Conservation (phyloP, 2,329 filamentous ascomycete genomes). For the Microdochium bolleyi region DNA sequence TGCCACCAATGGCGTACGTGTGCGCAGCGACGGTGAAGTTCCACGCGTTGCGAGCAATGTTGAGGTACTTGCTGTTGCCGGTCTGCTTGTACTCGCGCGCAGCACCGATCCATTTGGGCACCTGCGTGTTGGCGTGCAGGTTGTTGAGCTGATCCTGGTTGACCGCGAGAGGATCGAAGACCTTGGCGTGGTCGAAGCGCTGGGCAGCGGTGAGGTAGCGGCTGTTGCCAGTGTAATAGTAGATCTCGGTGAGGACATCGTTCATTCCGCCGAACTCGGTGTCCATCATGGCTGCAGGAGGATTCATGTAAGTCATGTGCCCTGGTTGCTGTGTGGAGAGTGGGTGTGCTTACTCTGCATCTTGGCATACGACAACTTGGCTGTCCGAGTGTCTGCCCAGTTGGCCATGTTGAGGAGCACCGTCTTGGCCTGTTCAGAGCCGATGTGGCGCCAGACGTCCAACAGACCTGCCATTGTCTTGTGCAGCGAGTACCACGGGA, state of each 20-base stretch:
- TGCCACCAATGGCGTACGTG: conserved; percentile 44
- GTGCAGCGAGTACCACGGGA: conserved; percentile 46
- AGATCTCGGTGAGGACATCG: conserved; percentile 39
- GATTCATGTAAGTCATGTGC: not conserved
- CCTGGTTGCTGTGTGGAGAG: not conserved
- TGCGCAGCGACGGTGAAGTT: conserved; percentile 35
- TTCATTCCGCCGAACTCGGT: conserved; percentile 48
- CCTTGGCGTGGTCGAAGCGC: conserved; percentile 39
- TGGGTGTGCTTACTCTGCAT: conserved; percentile 28
- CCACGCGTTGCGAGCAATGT: conserved; percentile 43
- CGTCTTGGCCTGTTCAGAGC: conserved; percentile 29
- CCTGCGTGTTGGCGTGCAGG: conserved; percentile 43
- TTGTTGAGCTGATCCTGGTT: conserved; percentile 36
- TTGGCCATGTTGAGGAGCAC: conserved; percentile 34
- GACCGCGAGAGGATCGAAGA: conserved; percentile 36
- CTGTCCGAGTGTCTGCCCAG: conserved; percentile 41
- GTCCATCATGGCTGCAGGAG: conserved; percentile 22
- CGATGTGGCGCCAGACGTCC: conserved; percentile 37
- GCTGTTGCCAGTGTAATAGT: conserved; percentile 33
- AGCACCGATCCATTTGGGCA: conserved; percentile 46
- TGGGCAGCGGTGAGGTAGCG: conserved; percentile 36
- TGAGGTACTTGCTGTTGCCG: conserved; percentile 31
- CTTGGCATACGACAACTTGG: conserved; percentile 27
- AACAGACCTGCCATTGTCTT: conserved; percentile 43
- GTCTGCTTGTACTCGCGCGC: conserved; percentile 39